Evolutionary conservation across 805 yeast species (phyloP).

Genomic region (Metahyphopichia silvanorum): DNA sequence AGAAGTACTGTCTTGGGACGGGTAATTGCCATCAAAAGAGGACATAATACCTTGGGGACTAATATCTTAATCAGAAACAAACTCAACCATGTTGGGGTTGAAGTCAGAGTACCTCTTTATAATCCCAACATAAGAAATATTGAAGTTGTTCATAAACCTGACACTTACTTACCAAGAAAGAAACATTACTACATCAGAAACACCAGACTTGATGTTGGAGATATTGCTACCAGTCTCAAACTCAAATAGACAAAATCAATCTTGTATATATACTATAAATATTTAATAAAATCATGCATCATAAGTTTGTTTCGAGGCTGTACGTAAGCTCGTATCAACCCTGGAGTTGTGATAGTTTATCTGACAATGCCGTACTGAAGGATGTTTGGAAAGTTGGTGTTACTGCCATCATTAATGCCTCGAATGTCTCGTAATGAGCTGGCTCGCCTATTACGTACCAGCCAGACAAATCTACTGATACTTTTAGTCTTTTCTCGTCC

Average conservation of each 20-base stretch:
- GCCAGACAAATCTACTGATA: constrained; percentile 25
- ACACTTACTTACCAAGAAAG: constrained; percentile 67
- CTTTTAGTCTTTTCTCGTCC: constrained; percentile 5
- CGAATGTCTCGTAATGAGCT: constrained; percentile 25
- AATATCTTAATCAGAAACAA: constrained; percentile 81
- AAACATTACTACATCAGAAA: constrained; percentile 90
- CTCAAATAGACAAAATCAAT: constrained; percentile 6
- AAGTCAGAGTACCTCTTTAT: constrained; percentile 73
- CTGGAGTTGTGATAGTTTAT: constrained; percentile 12
- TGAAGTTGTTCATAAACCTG: constrained; percentile 75
- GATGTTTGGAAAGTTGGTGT: constrained; percentile 17
- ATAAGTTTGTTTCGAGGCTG: too few species aligned
- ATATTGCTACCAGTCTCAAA: constrained; percentile 46
- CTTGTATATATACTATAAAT: constrained; percentile 3
- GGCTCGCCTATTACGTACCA: constrained; percentile 18
- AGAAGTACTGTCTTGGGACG: constrained; percentile 75
- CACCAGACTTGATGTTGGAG: constrained; percentile 72
- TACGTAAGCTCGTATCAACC: too few species aligned
- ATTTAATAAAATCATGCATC: background rate
- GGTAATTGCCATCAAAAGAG: constrained; percentile 70
- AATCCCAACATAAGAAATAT: constrained; percentile 75
- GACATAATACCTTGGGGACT: constrained; percentile 59
- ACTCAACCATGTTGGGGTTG: constrained; percentile 80
- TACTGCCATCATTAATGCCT: constrained; percentile 23
- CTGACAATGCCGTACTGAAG: constrained; percentile 16